These are phyloP conservation scores for Metschnikowia lachancei DNA, from an alignment of 805 yeast genomes.

Conservation along the genomic window DNA sequence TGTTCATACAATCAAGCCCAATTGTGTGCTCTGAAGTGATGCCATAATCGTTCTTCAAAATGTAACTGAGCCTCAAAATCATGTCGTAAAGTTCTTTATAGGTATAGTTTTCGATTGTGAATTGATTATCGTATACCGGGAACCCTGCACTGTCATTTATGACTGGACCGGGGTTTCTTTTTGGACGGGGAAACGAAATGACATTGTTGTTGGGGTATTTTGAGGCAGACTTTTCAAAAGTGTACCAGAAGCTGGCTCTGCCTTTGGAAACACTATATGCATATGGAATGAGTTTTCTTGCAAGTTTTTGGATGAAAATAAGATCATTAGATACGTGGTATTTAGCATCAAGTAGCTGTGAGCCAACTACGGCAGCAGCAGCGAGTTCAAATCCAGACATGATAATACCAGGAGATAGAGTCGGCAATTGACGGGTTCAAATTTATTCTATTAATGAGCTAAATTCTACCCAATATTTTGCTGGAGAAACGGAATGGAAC, in stretches of 20 bases:
- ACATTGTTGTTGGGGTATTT: slow-evolving; percentile 54
- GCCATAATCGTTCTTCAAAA: slow-evolving; percentile 61
- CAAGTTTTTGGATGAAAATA: slow-evolving; percentile 46
- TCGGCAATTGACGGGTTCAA: background rate
- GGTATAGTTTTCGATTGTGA: slow-evolving; percentile 60
- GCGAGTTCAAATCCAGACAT: slow-evolving; percentile 41
- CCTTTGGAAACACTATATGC: slow-evolving; percentile 35
- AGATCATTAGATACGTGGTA: slow-evolving; percentile 52
- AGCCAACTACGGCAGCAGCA: slow-evolving; percentile 43
- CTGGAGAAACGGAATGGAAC: background rate
- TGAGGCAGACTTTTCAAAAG: slow-evolving; percentile 55
- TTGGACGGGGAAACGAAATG: slow-evolving; percentile 58
- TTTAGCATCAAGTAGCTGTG: slow-evolving; percentile 48
- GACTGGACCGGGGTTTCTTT: slow-evolving; percentile 23
- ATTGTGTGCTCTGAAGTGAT: slow-evolving; percentile 65
- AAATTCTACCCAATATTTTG: background rate
- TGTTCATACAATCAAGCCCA: slow-evolving; percentile 75
- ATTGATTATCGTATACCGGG: slow-evolving; percentile 52
- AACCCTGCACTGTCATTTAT: slow-evolving; percentile 29
- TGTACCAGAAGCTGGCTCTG: slow-evolving; percentile 65
- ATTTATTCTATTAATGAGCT: background rate
- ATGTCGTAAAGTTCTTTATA: slow-evolving; percentile 66
- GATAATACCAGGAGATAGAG: background rate
- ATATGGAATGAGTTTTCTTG: slow-evolving; percentile 47
- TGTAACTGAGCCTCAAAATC: slow-evolving; percentile 62